A percentile compares a stretch with the other conserved stretches of the same genome.
These are phyloP conservation scores for Candida tibetensis DNA, from an alignment of 805 yeast species.

Conservation along the genomic window DNA sequence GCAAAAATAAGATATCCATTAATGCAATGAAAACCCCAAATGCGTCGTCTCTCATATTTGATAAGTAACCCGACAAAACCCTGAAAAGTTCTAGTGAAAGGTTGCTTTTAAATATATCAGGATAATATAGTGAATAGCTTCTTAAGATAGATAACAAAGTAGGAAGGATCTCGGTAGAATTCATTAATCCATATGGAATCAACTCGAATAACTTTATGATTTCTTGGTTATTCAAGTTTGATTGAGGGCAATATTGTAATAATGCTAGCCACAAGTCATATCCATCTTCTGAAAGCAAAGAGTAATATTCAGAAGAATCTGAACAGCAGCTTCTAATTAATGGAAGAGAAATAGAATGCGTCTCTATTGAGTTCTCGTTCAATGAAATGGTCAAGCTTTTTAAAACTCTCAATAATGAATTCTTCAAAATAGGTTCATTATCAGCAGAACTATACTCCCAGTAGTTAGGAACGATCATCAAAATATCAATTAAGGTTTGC, in stretches of 20 bases:
- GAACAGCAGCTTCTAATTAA: slow-evolving; percentile 65
- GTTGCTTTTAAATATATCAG: slow-evolving; percentile 37
- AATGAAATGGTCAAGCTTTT: slow-evolving; percentile 55
- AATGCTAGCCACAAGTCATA: slow-evolving; percentile 77
- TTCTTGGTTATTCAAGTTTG: slow-evolving; percentile 29
- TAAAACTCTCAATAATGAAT: slow-evolving; percentile 49
- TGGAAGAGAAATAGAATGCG: slow-evolving; percentile 61
- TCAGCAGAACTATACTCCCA: slow-evolving; percentile 58
- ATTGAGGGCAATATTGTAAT: slow-evolving; percentile 56
- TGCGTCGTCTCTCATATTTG: slow-evolving; percentile 69
- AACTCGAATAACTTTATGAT: slow-evolving; percentile 48
- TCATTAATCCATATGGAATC: slow-evolving; percentile 56
- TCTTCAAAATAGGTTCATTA: slow-evolving; percentile 38
- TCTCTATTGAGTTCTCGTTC: slow-evolving; percentile 47
- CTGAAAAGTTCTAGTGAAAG: slow-evolving; percentile 43
- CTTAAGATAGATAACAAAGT: slow-evolving; percentile 58
- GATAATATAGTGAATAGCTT: slow-evolving; percentile 55
- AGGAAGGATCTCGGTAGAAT: slow-evolving; percentile 74
- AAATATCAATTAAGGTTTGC: slow-evolving; percentile 48
- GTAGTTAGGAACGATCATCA: slow-evolving; percentile 59
- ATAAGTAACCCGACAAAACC: slow-evolving; percentile 51
- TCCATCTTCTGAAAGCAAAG: slow-evolving; percentile 80
- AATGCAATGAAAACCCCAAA: slow-evolving; percentile 52
- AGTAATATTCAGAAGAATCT: slow-evolving; percentile 31
- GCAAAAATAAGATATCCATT: slow-evolving; percentile 49